Evolutionary conservation across 345 rosid species (phyloP), one percentile per base, ranked within the genome.

Genomic region (Citrus hindsii): DNA sequence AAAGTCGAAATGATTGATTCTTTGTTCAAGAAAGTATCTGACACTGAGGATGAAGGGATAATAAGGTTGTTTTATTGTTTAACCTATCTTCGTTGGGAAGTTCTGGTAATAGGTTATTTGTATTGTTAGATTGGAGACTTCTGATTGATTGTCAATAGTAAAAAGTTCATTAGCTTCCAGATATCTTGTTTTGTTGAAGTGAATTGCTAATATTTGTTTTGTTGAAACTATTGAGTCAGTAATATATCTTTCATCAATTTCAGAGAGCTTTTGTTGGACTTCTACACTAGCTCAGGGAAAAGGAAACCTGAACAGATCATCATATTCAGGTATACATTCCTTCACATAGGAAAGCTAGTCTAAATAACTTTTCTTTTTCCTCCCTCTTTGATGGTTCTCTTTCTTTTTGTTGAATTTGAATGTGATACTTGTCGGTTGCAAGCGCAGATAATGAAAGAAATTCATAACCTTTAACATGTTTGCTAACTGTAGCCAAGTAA

Each of bases 1-100:
- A 93, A 92, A 82, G 87, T 89, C 72, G 99, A 95, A 85, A 95
- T 95, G 97, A 89, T 95, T 19, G 97, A 93, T 80, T 86, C 92
- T 60, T 82, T 95, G 4, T 81, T 89, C 81, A 87, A 93, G 87
- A 82, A 64, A 70, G 88, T 86, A 3, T 90, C 96, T 59, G 93
- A 79, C 32, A 80, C 64, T 2, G 91, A 85, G 2, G 99, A 93
- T 51, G 90, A 92, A 27, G 99, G 97, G 62, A 91, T 92, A 10
- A 86, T 91, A 19, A 92, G 88, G 97, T 91, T 32, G 73, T 24
- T 10, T 55, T 25, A 3, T 32, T 19, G 40, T 75, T 75, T 28
- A 5, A 30, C 5, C n/a, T 9, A 1, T 30, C 18, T 66, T 66
- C 18, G 19, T 38, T 22, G 55, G 30, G 28, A 68, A 37, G 24